Base-by-base conservation (phyloP, 2,329 filamentous ascomycete genomes). In the Clarireedia monteithiana region DNA sequence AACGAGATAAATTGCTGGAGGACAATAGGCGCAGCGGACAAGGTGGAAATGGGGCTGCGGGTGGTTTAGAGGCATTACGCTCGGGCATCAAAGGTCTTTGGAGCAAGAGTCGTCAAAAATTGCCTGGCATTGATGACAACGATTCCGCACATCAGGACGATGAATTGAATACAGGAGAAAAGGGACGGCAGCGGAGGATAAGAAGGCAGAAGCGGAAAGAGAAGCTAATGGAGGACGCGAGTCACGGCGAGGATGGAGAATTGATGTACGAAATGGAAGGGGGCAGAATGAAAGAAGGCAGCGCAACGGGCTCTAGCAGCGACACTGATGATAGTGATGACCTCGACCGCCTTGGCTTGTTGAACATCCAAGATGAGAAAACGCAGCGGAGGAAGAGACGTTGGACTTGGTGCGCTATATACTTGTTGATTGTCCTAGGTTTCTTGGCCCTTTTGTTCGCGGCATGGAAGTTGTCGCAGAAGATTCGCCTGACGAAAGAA, bases 221-320 rank as follows among this genome's bases (percentile, higher is more conserved):
- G 59, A 75, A 72, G 61, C 69, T 80, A 67, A 71, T 77, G 63
- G 73, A 76, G 55, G 74, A 79, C 52, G 81, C 81, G 4, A 74
- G 74, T 26, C 70, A 83, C 58, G 84, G 84, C 55, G 87, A 89
- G 67, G 83, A 89, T 62, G 85, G 86, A 39, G 82, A 85, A 69
- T 75, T 95, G 66, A 89, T 95, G 85, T 91, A 89, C 69, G 88
- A 94, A 72, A 89, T 59, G 86, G 91, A 96, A 71, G 86, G 91
- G 68, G 89, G 90, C 1, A 81, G 78, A 2, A 79, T 87, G 66
- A 83, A 79, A 59, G 83, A 86, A 48, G 84, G 85, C 53, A 88
- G 80, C 67, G 76, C 75, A 5, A 84, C 82, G 0, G 82, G 81
- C 38, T 77, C 80, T 0, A 84, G 80, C 70, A 83, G 78, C 75